Base-by-base conservation (phyloP, 306 rosid genomes). In the Prunus kanzakura region DNA sequence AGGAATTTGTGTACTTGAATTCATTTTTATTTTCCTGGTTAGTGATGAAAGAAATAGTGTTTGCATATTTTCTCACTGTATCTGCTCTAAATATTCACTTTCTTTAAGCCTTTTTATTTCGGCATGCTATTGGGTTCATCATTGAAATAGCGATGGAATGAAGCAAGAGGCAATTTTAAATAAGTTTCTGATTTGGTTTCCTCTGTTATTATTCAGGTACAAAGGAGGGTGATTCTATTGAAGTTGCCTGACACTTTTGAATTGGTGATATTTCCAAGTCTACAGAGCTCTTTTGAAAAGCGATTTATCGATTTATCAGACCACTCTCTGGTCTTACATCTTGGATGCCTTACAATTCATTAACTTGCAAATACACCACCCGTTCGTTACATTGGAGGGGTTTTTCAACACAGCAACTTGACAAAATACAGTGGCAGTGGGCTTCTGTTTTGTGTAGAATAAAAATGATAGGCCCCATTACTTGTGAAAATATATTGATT, bases 391-490 rank as follows among this genome's bases (percentile, higher is more conserved):
- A 55, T 35, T 69, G 46, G 73, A 38, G 63, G 9, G 32, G 41
- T 45, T 73, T 30, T 65, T 45, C 50, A 69, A 32, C 6, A n/a
- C 76, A 20, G 55, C 74, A 32, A 61, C 64, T 29, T 79, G 78
- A 84, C 80, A 67, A 69, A 87, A 71, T 81, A 65, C 76, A 72
- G 78, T 77, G 80, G 76, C 77, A 50, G 62, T 63, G 46, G 82
- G 86, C 51, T 66, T 80, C 76, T 84, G 77, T 80, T 61, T 68
- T 80, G 79, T 91, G 88, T 79, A 87, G 85, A 84, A 86, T 78
- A 84, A 86, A 82, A 78, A 55, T 76, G 76, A 75, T 49, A 77
- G 79, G 83, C 81, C 81, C 79, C 88, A 83, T 75, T 80, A 79
- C 73, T 67, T 82, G 90, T 87, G 91, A 78, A 82, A 82, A 84